Evolutionary conservation across 179 eudicot genomes (phyloP), one percentile per base, ranked within the genome.

Genomic region (Silene noctiflora): DNA sequence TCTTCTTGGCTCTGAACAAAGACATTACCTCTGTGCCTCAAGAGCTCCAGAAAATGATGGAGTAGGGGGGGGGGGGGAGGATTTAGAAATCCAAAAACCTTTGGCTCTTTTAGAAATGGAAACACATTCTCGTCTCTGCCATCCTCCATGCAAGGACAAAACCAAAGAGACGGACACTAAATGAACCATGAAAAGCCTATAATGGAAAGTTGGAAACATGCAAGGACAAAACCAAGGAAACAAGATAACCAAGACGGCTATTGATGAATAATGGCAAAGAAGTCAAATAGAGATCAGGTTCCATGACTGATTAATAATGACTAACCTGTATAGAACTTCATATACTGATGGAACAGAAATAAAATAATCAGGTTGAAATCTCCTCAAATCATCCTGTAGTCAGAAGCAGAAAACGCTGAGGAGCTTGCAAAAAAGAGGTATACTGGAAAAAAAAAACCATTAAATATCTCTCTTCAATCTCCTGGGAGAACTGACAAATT

Each of bases 271-370:
- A 39, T 20, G 25, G 72, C 42, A 61, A 48, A 55, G 5, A 70
- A 10, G 48, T 12, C 71, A 62, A 61, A 51, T 8, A 20, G 62
- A 63, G 25, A 56, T 35, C 60, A 35, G 48, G 22, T 33, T 27
- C 33, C 74, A 16, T 33, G 77, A 53, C 27, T 39, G 25, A 27
- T 64, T 51, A 10, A 67, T 55, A 35, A 53, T 4, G 29, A 75
- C 81, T 39, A 82, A 95, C 99, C 86, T 93, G 91, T 93, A 87
- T 24, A 95, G 97, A 29, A 95, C 91, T 88, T 95, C 96, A 83
- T 82, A 93, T 46, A 95, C 92, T 78, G 91, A 81, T 46, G 99
- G 99, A 80, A 95, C 97, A 53, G 97, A 83, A 72, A 95, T 84
- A 71, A 95, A 76, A 81, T 93, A 95, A 71, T 95, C 86, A 60